phyloP scores from a whole-genome alignment of 1,284 basidiomycete genomes.

The Tilletia horrida region DNA sequence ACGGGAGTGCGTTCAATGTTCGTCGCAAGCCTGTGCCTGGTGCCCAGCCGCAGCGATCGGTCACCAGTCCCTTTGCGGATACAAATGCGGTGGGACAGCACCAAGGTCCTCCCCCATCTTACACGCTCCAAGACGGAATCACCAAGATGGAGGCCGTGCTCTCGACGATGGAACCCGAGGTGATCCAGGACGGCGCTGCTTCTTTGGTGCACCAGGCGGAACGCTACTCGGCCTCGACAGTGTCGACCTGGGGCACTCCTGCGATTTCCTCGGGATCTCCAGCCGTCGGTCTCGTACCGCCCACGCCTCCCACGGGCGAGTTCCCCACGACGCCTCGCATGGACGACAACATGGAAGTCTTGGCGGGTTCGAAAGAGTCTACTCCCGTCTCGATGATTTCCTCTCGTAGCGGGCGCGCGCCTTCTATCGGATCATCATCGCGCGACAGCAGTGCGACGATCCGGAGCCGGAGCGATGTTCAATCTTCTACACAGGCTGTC shows the following conservation, averaged over 20 bases:
- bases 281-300: background rate
- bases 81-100: background rate
- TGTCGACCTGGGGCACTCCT: too few relatives aligned
- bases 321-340: conserved; percentile 1
- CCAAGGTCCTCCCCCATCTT: background rate
- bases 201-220: too few relatives aligned
- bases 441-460: too few relatives aligned
- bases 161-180: too few relatives aligned
- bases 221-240: too few relatives aligned
- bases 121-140: background rate
- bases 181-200: too few relatives aligned
- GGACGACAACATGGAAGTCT: background rate
- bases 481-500: background rate
- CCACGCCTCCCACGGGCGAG: background rate
- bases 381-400: too few relatives aligned
- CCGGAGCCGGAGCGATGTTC: too few relatives aligned
- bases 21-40: conserved; percentile 15
- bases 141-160: too few relatives aligned
- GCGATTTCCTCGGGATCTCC: too few relatives aligned
- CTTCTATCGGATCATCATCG: too few relatives aligned
- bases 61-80: background rate
- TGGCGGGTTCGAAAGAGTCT: background rate
- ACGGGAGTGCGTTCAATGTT: conserved; percentile 1
- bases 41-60: background rate
- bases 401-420: too few relatives aligned